phyloP scores from a whole-genome alignment of 2,329 filamentous ascomycete genomes.

The Aspergillus cejpii region DNA sequence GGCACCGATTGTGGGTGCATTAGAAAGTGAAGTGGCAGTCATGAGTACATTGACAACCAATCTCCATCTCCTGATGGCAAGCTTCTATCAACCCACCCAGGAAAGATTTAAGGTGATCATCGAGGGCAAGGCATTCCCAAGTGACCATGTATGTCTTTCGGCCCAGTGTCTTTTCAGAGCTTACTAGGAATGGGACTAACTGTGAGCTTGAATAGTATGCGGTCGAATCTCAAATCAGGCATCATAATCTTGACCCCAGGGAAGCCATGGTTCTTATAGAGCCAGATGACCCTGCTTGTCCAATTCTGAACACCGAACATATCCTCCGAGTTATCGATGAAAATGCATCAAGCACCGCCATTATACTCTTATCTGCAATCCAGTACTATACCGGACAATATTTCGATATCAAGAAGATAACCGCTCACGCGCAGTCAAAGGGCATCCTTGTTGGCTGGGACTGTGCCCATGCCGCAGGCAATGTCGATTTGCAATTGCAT shows the following conservation, averaged over 20 bases:
- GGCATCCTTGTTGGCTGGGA: conserved; percentile 79
- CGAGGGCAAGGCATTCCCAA: conserved; percentile 87
- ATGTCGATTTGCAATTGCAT: conserved; percentile 70
- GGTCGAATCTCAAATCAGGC: conserved; percentile 69
- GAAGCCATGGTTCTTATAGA: conserved; percentile 68
- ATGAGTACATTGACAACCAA: conserved; percentile 86
- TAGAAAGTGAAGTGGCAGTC: conserved; percentile 66
- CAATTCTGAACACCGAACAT: conserved; percentile 62
- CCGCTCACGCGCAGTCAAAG: conserved; percentile 62
- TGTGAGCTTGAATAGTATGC: conserved; percentile 55
- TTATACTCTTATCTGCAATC: conserved; percentile 76
- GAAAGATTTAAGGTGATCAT: conserved; percentile 70
- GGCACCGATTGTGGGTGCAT: conserved; percentile 67
- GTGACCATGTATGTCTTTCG: conserved; percentile 59
- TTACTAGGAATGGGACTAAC: conserved; percentile 5
- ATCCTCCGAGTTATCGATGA: conserved; percentile 68
- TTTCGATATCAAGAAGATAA: conserved; percentile 76
- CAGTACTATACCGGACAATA: conserved; percentile 90
- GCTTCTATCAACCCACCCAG: conserved; percentile 67
- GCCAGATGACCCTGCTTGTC: conserved; percentile 48
- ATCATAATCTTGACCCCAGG: conserved; percentile 60
- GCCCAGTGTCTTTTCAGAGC: background rate
- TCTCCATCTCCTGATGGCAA: conserved; percentile 73
- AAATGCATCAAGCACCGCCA: conserved; percentile 64
- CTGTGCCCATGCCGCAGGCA: conserved; percentile 77